These are phyloP conservation scores for Vigna nakashimae DNA, from an alignment of 306 rosid genomes.

Conservation along the genomic window DNA sequence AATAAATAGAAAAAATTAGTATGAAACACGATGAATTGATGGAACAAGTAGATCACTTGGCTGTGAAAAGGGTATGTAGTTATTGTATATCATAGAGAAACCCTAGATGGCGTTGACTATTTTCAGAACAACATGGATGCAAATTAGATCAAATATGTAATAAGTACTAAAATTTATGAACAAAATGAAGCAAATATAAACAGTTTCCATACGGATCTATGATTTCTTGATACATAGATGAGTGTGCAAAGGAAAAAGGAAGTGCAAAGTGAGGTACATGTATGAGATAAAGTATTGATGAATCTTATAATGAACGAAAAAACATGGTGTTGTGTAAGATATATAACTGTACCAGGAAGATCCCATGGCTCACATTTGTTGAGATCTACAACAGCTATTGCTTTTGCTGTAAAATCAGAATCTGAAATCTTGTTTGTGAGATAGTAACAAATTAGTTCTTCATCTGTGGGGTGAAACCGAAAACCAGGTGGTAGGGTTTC, in stretches of 20 bases:
- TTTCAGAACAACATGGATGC: neutral
- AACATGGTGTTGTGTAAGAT: neutral
- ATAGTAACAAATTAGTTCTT: conserved; percentile 81
- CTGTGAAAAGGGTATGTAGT: neutral
- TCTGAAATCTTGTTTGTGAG: conserved; percentile 81
- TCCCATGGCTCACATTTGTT: conserved; percentile 99
- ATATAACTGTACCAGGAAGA: conserved; percentile 67
- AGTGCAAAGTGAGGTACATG: neutral
- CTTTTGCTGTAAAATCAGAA: conserved; percentile 65
- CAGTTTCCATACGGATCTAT: neutral
- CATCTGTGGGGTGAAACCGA: conserved; percentile 73
- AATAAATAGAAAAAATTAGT: no score
- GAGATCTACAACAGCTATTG: conserved; percentile 91
- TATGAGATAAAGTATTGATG: neutral
- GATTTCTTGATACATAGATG: neutral
- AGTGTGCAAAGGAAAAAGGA: neutral
- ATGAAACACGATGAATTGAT: no score
- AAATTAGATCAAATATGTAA: neutral
- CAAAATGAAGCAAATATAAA: neutral
- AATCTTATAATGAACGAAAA: neutral
- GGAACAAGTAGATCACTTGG: no score
- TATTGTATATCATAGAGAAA: conserved; percentile 7
- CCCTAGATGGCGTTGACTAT: conserved; percentile 37
- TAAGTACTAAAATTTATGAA: conserved; percentile 1
- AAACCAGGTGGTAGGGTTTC: conserved; percentile 72